These are phyloP conservation scores for Suhomyces sp. DNA, from an alignment of 805 yeast species.

Conservation along the genomic window DNA sequence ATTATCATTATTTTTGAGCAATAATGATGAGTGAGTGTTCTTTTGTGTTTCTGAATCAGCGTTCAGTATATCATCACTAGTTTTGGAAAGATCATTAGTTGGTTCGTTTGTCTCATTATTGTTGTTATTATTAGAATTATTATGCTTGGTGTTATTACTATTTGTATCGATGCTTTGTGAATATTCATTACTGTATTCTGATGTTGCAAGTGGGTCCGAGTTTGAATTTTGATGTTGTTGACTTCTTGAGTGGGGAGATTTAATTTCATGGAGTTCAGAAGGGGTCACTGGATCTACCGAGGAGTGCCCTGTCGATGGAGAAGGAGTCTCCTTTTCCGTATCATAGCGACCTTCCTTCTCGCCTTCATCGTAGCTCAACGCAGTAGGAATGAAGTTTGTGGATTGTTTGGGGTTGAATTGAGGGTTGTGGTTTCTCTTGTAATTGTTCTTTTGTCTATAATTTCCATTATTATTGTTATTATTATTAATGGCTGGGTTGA, in stretches of 20 bases:
- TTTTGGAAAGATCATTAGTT: constrained; percentile 1
- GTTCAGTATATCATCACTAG: not conserved
- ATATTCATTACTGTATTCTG: constrained; percentile 2
- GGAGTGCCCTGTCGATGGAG: not conserved
- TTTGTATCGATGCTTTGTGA: constrained; percentile 5
- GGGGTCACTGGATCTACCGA: too few relatives aligned
- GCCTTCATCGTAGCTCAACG: not conserved
- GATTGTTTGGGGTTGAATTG: constrained; percentile 8
- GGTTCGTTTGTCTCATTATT: constrained; percentile 10
- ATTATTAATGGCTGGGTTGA: constrained; percentile 7
- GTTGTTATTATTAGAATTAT: not conserved
- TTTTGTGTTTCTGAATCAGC: not conserved
- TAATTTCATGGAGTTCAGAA: too few relatives aligned
- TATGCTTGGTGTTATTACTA: constrained; percentile 2
- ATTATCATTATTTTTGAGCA: constrained; percentile 1
- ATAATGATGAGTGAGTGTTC: not conserved
- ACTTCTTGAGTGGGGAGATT: not conserved
- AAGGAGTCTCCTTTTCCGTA: constrained; percentile 3
- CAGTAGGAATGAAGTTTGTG: constrained; percentile 5
- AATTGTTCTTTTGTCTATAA: constrained; percentile 8
- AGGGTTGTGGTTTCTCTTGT: constrained; percentile 8
- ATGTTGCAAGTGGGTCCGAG: not conserved
- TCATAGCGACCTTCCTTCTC: too few relatives aligned
- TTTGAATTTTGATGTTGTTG: not conserved
- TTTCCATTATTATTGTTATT: too few relatives aligned